Evolutionary conservation across 345 rosid species (phyloP), one percentile per base, ranked within the genome.

Genomic region (Ailanthus altissimus): DNA sequence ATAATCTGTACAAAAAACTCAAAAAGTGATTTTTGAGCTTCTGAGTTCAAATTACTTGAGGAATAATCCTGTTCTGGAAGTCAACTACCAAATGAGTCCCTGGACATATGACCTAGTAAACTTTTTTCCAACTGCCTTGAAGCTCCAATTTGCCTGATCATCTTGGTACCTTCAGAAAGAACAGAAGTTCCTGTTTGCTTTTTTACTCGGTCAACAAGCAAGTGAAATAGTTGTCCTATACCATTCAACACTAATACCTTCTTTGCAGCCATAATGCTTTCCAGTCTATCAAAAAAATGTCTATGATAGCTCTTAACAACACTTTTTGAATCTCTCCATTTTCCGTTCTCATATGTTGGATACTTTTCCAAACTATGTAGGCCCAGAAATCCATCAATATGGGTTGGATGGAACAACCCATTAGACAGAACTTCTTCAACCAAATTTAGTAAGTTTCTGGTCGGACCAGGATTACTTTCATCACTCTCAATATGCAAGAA

Each of bases 1-100:
- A 90, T 86, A 78, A 92, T 89, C 84, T 88, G 93, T 78, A 89
- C 88, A 86, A 91, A 91, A 85, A 92, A 89, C 80, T 87, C 87
- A 85, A 90, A 88, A 71, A 93, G 86, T 25, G 93, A 86, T 78
- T 87, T 91, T 73, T 89, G 86, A 66, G 87, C 83, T 80, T 96
- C 97, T 56, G 82, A 80, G 71, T 76, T 85, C 79, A 91, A 82
- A 82, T 84, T 84, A 78, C 79, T 85, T 59, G 81, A 82, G 82
- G 74, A 45, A 75, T 77, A 78, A 84, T 79, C 79, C 67, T 67
- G 81, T n/a, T 82, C 85, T 59, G 82, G 80, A 67, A 83, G 70
- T 51, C 75, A 80, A 64, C 74, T 77, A 77, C 62, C 36, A 63
- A 78, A 67, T 60, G 77, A 40, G 38, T 51, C 72, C 58, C 42